Evolutionary conservation across 2,329 filamentous ascomycete species (phyloP).

Genomic region (Macrophomina tecta): DNA sequence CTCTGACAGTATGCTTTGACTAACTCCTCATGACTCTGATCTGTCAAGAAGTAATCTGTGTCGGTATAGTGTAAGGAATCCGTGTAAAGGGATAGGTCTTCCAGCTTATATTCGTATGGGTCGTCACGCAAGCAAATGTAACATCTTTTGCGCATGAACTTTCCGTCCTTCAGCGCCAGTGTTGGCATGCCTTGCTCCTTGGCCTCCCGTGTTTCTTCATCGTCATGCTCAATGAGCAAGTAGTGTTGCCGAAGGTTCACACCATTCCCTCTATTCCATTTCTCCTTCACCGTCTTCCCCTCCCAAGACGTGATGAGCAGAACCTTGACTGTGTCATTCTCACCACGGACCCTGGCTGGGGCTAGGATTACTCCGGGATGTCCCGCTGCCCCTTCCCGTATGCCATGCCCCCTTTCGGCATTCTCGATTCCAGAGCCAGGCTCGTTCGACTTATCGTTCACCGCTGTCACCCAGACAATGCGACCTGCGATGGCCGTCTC

Average conservation of each 20-base stretch:
- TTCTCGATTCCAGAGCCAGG: not conserved
- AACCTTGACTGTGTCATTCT: not conserved
- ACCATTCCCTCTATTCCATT: not conserved
- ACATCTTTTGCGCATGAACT: not conserved
- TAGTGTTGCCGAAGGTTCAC: not conserved
- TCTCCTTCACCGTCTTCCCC: not conserved
- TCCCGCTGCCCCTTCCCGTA: not conserved
- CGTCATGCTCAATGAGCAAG: not conserved
- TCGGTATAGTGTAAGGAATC: not conserved
- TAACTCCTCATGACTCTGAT: not conserved
- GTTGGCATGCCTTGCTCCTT: no score
- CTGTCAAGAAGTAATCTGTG: not conserved
- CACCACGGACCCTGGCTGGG: no score
- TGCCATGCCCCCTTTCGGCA: not conserved
- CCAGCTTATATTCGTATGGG: not conserved
- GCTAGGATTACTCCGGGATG: conserved; percentile 1
- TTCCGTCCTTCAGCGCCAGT: not conserved
- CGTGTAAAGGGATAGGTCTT: not conserved
- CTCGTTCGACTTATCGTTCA: no score
- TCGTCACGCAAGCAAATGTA: not conserved
- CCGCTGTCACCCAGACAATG: not conserved
- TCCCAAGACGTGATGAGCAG: conserved; percentile 7
- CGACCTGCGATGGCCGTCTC: not conserved
- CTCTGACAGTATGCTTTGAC: not conserved
- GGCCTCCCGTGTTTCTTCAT: not conserved